Conservation (phyloP, 2,329 filamentous ascomycete species). For the Hypoxylon rubiginosum region DNA sequence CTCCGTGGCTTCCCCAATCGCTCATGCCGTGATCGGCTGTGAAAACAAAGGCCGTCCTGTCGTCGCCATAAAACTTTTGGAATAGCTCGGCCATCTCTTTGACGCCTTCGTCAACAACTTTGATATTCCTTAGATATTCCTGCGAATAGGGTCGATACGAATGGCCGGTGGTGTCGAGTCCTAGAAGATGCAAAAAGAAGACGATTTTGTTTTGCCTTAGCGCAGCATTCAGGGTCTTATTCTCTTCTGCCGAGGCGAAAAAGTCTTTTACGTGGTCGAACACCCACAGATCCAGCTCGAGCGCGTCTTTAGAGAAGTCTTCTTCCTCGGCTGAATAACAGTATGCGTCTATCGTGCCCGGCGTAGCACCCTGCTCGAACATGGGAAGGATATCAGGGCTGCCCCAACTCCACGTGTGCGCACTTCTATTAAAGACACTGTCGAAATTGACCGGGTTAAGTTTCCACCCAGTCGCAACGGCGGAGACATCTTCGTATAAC, state of each 20-base stretch:
- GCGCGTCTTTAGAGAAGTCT: conserved; percentile 88
- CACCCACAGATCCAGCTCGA: conserved; percentile 90
- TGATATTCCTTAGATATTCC: conserved; percentile 94
- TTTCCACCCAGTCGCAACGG: conserved; percentile 98
- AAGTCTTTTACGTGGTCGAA: conserved; percentile 93
- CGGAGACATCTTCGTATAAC: conserved; percentile 96
- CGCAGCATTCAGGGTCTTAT: conserved; percentile 78
- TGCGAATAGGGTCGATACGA: conserved; percentile 89
- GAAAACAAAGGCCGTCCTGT: conserved; percentile 93
- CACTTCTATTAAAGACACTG: conserved; percentile 96
- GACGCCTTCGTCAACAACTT: conserved; percentile 92
- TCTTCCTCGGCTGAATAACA: conserved; percentile 88
- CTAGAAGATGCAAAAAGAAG: conserved; percentile 94
- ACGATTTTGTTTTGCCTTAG: conserved; percentile 88
- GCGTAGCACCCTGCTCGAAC: conserved; percentile 94
- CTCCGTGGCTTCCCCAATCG: conserved; percentile 98
- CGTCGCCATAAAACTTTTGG: conserved; percentile 86
- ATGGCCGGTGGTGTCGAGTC: conserved; percentile 92
- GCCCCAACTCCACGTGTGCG: conserved; percentile 99
- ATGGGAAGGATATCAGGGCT: conserved; percentile 97
- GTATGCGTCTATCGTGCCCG: conserved; percentile 87
- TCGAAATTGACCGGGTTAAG: conserved; percentile 98
- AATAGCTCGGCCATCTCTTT: conserved; percentile 85
- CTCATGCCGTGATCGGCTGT: conserved; percentile 99
- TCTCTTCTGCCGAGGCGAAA: conserved; percentile 83